Evolutionary conservation across 2,329 filamentous ascomycete species (phyloP).

Genomic region (Phialophora verrucosa): DNA sequence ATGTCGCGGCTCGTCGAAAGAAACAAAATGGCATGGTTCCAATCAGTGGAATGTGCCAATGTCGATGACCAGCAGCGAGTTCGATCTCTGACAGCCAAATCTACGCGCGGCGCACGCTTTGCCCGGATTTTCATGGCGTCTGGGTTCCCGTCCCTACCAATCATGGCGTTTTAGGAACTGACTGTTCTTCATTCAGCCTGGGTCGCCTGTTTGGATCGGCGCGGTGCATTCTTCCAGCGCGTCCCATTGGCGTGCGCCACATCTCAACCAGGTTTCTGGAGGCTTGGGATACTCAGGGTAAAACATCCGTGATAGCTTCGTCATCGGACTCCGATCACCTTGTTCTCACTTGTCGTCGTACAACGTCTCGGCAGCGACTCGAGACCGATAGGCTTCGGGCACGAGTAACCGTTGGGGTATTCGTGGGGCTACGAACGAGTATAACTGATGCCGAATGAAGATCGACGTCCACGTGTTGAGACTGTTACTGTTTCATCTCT

Average conservation of each 20-base stretch:
- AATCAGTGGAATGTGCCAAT: constrained; percentile 13
- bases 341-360: constrained; percentile 7
- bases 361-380: neutral
- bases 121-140: neutral
- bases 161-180: constrained; percentile 1
- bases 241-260: constrained; percentile 22
- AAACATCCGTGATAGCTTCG: constrained; percentile 1
- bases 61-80: constrained; percentile 12
- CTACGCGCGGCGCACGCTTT: constrained; percentile 9
- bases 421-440: too few species aligned
- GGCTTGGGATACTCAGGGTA: neutral
- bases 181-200: neutral
- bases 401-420: too few species aligned
- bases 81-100: constrained; percentile 9
- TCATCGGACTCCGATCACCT: constrained; percentile 1
- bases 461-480: neutral
- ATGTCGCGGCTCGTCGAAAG: constrained; percentile 11
- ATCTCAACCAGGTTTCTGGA: neutral
- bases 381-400: neutral
- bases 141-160: neutral
- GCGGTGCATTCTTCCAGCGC: neutral
- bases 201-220: neutral
- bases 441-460: neutral
- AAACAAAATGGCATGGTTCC: constrained; percentile 19
- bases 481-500: neutral